Evolutionary conservation across 257 asterid species (phyloP).

Genomic region (Orobanche coerulescens): DNA sequence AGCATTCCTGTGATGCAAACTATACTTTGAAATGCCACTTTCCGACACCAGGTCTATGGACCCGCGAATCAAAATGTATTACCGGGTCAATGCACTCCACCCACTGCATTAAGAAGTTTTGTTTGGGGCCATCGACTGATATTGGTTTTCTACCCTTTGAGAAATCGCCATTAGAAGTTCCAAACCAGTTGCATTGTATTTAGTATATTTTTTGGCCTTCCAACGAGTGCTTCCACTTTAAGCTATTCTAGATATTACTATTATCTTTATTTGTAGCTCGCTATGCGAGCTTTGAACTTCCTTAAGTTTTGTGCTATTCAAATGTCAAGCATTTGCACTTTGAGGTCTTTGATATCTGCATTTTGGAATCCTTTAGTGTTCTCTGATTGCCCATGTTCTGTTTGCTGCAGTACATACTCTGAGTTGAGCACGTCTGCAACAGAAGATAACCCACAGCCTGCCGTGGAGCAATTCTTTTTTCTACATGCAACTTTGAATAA

Average conservation of each 20-base stretch:
- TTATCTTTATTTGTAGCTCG: background rate
- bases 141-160: background rate
- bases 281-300: background rate
- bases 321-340: background rate
- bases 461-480: conserved; percentile 78
- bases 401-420: conserved; percentile 72
- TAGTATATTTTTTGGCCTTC: background rate
- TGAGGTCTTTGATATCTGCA: background rate
- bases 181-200: background rate
- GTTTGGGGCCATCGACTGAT: background rate
- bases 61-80: background rate
- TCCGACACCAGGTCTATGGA: background rate
- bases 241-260: background rate
- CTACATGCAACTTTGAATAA: conserved; percentile 60
- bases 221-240: background rate
- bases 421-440: conserved; percentile 77
- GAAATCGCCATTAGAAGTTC: background rate
- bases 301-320: background rate
- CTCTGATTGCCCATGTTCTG: conserved; percentile 16
- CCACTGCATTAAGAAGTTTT: background rate
- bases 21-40: too few relatives aligned
- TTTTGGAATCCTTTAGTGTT: background rate
- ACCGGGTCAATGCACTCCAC: background rate
- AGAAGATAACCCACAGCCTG: conserved; percentile 88
- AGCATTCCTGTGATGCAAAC: too few relatives aligned